Evolutionary conservation across 768 basidiomycete species (phyloP).

Genomic region (Podaxis rugospora): DNA sequence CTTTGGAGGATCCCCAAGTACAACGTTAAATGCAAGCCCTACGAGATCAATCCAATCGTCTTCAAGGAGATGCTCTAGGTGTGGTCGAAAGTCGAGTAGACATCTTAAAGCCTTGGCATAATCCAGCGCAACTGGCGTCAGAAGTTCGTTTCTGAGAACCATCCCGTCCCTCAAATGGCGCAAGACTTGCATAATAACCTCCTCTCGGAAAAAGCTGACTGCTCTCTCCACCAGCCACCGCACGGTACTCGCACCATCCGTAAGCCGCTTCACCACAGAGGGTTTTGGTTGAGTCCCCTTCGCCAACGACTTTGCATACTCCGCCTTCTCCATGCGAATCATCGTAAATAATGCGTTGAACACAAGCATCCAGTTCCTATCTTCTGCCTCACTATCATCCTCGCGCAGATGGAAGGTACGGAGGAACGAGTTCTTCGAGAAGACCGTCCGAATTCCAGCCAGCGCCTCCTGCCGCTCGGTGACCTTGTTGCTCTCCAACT

Average conservation of each 20-base stretch:
- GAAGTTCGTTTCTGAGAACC: slow-evolving; percentile 46
- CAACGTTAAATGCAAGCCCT: slow-evolving; percentile 70
- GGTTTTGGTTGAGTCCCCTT: slow-evolving; percentile 25
- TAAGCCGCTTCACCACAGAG: slow-evolving; percentile 37
- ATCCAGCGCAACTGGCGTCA: slow-evolving; percentile 65
- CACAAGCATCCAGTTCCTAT: slow-evolving; percentile 54
- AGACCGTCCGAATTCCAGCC: slow-evolving; percentile 41
- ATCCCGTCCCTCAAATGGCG: slow-evolving; percentile 63
- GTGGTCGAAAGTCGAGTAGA: slow-evolving; percentile 63
- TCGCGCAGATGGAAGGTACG: slow-evolving; percentile 35
- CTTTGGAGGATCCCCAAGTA: slow-evolving; percentile 57
- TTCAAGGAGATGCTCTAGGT: slow-evolving; percentile 71
- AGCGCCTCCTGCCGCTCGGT: slow-evolving; percentile 70
- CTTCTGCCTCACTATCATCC: slow-evolving; percentile 27
- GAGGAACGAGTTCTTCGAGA: slow-evolving; percentile 45
- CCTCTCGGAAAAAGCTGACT: slow-evolving; percentile 49
- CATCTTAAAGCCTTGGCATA: slow-evolving; percentile 75
- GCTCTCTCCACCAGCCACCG: slow-evolving; percentile 71
- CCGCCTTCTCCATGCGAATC: slow-evolving; percentile 58
- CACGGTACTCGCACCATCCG: slow-evolving; percentile 60
- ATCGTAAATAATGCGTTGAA: slow-evolving; percentile 71
- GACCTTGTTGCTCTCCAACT: slow-evolving; percentile 57
- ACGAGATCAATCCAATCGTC: slow-evolving; percentile 65
- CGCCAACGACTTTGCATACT: slow-evolving; percentile 27
- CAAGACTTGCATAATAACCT: slow-evolving; percentile 52